Conservation (phyloP, 2,329 filamentous ascomycete genomes). For the Cladosporium sp. region DNA sequence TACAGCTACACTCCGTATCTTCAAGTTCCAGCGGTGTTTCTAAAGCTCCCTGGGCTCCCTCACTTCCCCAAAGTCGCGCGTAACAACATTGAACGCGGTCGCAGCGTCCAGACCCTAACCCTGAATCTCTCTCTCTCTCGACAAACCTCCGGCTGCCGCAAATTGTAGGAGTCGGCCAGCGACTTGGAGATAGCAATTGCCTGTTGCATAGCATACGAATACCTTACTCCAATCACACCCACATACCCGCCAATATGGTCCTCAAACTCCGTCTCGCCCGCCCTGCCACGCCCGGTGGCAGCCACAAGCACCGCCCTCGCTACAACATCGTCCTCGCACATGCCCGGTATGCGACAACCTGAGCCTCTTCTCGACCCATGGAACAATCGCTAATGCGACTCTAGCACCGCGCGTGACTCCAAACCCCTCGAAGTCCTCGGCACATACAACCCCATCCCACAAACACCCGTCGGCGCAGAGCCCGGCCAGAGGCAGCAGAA, state of each 20-base stretch:
- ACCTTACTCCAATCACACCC: background rate
- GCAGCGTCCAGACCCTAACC: conserved; percentile 1
- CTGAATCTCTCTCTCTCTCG: background rate
- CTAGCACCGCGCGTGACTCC: conserved; percentile 79
- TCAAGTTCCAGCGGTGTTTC: conserved; percentile 1
- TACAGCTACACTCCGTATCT: background rate
- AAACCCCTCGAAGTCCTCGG: conserved; percentile 89
- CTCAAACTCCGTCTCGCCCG: conserved; percentile 91
- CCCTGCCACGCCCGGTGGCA: conserved; percentile 63
- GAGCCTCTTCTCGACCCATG: background rate
- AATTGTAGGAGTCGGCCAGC: conserved; percentile 9
- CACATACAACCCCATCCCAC: conserved; percentile 64
- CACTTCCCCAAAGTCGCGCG: conserved; percentile 1
- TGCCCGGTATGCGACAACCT: conserved; percentile 65
- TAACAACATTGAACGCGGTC: background rate
- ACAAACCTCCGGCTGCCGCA: conserved; percentile 12
- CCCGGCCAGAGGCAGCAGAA: conserved; percentile 74
- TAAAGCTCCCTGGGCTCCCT: conserved; percentile 1
- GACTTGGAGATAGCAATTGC: background rate
- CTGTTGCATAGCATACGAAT: background rate
- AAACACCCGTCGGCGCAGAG: conserved; percentile 54
- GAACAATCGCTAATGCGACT: conserved; percentile 6
- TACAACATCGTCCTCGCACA: conserved; percentile 98
- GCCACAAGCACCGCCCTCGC: conserved; percentile 77
- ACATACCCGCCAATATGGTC: conserved; percentile 61